Evolutionary conservation across 2,329 filamentous ascomycete genomes (phyloP), one percentile per base, ranked within the genome.

Genomic region (Aspergillus fischeri): DNA sequence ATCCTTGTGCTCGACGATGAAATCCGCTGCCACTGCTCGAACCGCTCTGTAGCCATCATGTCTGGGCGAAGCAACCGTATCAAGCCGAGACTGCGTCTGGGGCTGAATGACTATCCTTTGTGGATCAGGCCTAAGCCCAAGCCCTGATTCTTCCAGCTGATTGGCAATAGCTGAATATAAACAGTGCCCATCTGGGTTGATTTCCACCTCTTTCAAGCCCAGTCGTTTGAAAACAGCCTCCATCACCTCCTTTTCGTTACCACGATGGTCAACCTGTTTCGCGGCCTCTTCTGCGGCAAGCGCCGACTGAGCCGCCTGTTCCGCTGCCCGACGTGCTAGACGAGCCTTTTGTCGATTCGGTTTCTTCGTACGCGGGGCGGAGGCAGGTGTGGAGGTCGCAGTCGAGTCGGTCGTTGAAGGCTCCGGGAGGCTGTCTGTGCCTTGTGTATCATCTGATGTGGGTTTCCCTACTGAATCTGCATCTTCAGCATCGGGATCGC

Each of bases 131-230:
- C 63, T 71, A 56, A 76, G 63, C 2, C 70, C 70, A 17, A 78
- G 28, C 61, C 72, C 66, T 48, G 80, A 75, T 54, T 82, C 78
- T 54, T 76, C 77, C 53, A 97, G 80, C 75, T 96, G 92, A 72
- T 94, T 91, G 27, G 93, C 92, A 52, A 97, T 83, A 0, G 94
- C 92, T 17, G 91, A 89, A 76, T 97, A 99, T 17, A 99, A 79
- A 71, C 94, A 99, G 76, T 99, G 94, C 0, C 94, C 94, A 74
- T 99, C 93, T 0, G 94, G 91, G 42, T 83, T 83, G 56, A 99
- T 92, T 57, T 91, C 86, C 65, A 89, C 83, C 77, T 97, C 90
- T 21, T 78, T 79, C 17, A 97, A 81, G 0, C 80, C 80, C 56
- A 88, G 77, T 48, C 80, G 77, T 54, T 79, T 76, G 71, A 97